Conservation (phyloP, 257 asterid genomes). For the Przewalskia tangutica region DNA sequence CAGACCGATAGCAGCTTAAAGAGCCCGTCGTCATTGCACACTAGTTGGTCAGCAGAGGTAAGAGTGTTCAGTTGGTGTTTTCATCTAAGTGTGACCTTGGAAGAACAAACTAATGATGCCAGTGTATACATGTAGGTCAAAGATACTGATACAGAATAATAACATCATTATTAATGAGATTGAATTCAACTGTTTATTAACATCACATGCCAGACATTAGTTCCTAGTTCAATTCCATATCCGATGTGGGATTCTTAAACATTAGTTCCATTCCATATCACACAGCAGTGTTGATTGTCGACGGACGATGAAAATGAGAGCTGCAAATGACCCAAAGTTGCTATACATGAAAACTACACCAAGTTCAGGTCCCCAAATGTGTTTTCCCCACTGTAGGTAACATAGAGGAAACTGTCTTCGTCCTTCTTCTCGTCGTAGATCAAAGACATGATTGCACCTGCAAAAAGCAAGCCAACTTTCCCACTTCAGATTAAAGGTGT, state of each 20-base stretch:
- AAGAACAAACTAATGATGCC: not conserved
- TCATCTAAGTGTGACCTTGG: too few relatives aligned
- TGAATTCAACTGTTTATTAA: not conserved
- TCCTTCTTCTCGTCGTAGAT: conserved; percentile 20
- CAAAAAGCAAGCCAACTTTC: not conserved
- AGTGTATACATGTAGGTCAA: not conserved
- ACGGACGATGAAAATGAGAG: not conserved
- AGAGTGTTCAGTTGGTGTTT: too few relatives aligned
- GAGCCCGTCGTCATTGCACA: too few relatives aligned
- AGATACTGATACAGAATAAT: not conserved
- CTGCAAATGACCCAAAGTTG: not conserved
- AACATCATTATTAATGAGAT: not conserved
- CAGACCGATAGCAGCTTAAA: too few relatives aligned
- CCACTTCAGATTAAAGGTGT: not conserved
- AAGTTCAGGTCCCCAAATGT: conserved; percentile 15
- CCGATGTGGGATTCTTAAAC: too few relatives aligned
- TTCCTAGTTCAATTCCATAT: too few relatives aligned
- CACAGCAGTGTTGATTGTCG: not conserved
- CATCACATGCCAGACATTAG: not conserved
- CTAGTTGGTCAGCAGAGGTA: too few relatives aligned
- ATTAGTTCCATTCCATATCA: too few relatives aligned
- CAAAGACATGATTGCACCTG: conserved; percentile 21
- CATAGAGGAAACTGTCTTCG: conserved; percentile 23
- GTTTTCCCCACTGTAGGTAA: conserved; percentile 28
- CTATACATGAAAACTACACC: not conserved